Evolutionary conservation across 2,329 filamentous ascomycete genomes (phyloP).

Genomic region (Eutypella sp.): DNA sequence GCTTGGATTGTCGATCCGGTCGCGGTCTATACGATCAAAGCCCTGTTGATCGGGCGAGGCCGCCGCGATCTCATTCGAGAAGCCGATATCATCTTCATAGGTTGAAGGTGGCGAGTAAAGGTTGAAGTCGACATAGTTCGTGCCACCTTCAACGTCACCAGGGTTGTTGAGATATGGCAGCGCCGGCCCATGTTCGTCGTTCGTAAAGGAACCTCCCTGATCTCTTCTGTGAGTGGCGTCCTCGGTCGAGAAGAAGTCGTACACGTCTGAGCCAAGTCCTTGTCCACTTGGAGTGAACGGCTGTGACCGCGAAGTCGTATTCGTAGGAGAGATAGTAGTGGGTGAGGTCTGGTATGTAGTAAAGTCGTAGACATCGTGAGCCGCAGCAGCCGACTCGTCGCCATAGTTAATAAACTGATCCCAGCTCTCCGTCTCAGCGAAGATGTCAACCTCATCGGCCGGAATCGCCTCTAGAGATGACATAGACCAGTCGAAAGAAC

Average conservation of each 20-base stretch:
- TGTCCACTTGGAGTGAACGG: constrained; percentile 19
- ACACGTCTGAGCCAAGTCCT: background rate
- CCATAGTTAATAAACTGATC: constrained; percentile 44
- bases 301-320: constrained; percentile 30
- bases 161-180: constrained; percentile 41
- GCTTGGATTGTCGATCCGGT: background rate
- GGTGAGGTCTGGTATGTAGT: constrained; percentile 42
- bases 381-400: constrained; percentile 27
- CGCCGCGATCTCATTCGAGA: constrained; percentile 19
- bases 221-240: constrained; percentile 2
- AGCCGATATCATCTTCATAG: constrained; percentile 43
- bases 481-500: constrained; percentile 6
- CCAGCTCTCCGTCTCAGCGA: constrained; percentile 31
- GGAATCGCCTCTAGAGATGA: constrained; percentile 17
- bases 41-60: background rate
- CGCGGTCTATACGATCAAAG: background rate
- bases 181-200: constrained; percentile 7
- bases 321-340: constrained; percentile 20
- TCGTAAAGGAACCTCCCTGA: background rate
- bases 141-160: constrained; percentile 28
- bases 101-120: constrained; percentile 46
- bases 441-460: constrained; percentile 12
- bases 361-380: constrained; percentile 39
- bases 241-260: constrained; percentile 4
- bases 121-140: constrained; percentile 51